Percentiles rank a stretch among this genome's conserved stretches.
Conservation (phyloP, 2,329 filamentous ascomycete species). For the Juglanconis oblonga region DNA sequence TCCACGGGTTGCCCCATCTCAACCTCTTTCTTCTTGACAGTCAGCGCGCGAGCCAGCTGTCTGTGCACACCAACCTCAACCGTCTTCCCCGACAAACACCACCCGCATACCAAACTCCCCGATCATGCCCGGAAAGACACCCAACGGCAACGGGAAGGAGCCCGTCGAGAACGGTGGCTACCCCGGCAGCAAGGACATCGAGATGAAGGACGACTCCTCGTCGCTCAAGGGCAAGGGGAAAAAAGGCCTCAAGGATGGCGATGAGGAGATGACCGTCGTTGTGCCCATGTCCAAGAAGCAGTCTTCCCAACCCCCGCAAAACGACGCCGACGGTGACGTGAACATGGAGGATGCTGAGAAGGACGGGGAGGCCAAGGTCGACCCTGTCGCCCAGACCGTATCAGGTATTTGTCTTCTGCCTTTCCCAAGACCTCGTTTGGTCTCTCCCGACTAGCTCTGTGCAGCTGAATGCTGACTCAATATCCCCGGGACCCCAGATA, state of each 20-base stretch:
- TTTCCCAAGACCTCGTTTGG: background rate
- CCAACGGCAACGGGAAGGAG: slow-evolving; percentile 69
- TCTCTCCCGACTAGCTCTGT: background rate
- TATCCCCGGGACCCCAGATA: slow-evolving; percentile 57
- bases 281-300: slow-evolving; percentile 70
- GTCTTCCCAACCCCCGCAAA: slow-evolving; percentile 51
- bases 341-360: slow-evolving; percentile 64
- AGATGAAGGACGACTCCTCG: slow-evolving; percentile 57
- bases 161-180: slow-evolving; percentile 63
- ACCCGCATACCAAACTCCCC: slow-evolving; percentile 12
- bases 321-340: slow-evolving; percentile 67
- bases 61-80: slow-evolving; percentile 5
- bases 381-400: slow-evolving; percentile 58
- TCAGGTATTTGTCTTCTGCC: slow-evolving; percentile 45
- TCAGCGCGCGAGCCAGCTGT: slow-evolving; percentile 18
- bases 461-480: slow-evolving; percentile 1
- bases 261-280: slow-evolving; percentile 79
- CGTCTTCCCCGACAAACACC: slow-evolving; percentile 5
- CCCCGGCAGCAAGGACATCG: slow-evolving; percentile 65
- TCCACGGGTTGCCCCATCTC: background rate
- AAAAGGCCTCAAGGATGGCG: slow-evolving; percentile 62
- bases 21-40: background rate
- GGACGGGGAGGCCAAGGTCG: slow-evolving; percentile 53
- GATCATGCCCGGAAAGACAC: slow-evolving; percentile 70
- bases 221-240: slow-evolving; percentile 64